Percentiles rank a stretch among this genome's conserved stretches.
Conservation (phyloP, 768 basidiomycete species). For the Serendipita sp. region DNA sequence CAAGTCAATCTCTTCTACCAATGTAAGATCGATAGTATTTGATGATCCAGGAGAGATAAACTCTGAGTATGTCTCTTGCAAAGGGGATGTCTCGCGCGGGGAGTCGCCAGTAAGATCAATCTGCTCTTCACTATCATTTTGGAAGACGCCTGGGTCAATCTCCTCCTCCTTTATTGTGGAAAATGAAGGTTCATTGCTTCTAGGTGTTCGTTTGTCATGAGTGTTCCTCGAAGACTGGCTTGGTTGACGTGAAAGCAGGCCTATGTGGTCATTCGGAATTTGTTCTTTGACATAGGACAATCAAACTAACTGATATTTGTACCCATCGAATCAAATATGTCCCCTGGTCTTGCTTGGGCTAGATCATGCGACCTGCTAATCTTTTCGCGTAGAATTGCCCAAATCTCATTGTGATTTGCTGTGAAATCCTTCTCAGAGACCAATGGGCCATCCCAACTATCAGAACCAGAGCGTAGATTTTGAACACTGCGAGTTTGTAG, state of each 20-base stretch:
- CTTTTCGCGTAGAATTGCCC: neutral
- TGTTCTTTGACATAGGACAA: neutral
- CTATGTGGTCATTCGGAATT: neutral
- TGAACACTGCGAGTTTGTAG: neutral
- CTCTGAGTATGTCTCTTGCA: neutral
- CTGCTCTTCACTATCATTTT: neutral
- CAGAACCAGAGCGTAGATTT: neutral
- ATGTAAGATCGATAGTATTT: neutral
- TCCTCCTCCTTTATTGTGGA: neutral
- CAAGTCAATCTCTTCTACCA: neutral
- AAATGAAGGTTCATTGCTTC: neutral
- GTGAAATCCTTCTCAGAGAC: neutral
- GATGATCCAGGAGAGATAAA: neutral
- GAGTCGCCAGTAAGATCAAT: too few species aligned
- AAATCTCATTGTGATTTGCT: neutral
- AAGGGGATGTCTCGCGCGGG: neutral
- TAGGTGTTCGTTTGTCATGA: too few species aligned
- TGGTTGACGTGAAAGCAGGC: neutral
- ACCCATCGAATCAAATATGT: neutral
- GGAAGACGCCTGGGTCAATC: neutral
- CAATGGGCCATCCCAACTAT: neutral
- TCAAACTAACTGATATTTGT: neutral
- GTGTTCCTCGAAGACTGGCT: too few species aligned
- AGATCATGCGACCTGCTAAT: neutral
- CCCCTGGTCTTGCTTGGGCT: neutral